Evolutionary conservation across 2,329 filamentous ascomycete genomes (phyloP), one percentile per base, ranked within the genome.

Genomic region (Bipolaris bicolor): DNA sequence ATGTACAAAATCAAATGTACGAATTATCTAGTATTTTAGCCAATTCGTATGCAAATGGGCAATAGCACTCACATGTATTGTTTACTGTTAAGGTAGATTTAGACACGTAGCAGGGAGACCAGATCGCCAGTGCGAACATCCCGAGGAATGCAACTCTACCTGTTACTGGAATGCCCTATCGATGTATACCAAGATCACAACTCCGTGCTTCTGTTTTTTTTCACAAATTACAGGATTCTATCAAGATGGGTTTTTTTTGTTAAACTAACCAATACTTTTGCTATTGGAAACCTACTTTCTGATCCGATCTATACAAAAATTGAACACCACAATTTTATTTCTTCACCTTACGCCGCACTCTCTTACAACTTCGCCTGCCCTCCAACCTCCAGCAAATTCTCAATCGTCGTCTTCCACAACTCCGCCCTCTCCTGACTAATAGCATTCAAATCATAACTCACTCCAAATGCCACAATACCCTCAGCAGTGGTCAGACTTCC

Each of bases 361-460:
- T 16, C 18, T 18, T 58, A 73, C 29, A 73, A 33, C 36, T 29
- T 71, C 9, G 67, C 46, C 34, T 16, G 60, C 16, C 44, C 57
- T 7, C 46, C 54, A 22, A 29, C 43, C 54, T 77, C 74, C 50
- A 78, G 49, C 57, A 78, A 49, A 11, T 51, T 57, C 45, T 67
- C 62, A 40, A 77, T 70, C 44, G 64, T 74, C 44, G 61, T 48
- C 29, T 66, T 69, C 76, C 75, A 78, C 29, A 52, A 34, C 49
- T 68, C 58, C 6, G 69, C 75, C 37, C 54, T 57, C 43, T 71
- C 69, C 36, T 71, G 63, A 54, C 67, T 70, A 57, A 77, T 76
- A 15, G 71, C 70, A 65, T 64, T 76, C 44, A 66, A 70, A 66
- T 82, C 80, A 60, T 79, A 78, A 44, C 73, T 77, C 0, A 78